Evolutionary conservation across 1,139 yeast genomes (phyloP).

Genomic region (Magnusiomyces paraingens): DNA sequence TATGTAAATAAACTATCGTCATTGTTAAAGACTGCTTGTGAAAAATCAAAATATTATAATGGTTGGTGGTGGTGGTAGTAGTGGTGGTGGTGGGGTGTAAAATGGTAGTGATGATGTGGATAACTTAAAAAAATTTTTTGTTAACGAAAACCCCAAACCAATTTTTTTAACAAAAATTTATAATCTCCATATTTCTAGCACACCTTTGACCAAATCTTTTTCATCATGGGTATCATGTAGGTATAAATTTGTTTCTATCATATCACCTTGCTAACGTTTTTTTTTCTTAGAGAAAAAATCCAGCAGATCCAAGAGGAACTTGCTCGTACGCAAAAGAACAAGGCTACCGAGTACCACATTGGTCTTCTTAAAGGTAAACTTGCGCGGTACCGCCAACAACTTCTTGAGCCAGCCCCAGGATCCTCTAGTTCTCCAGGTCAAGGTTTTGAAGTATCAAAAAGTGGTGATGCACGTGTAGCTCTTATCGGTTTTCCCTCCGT

Average conservation of each 20-base stretch:
- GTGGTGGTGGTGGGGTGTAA: no score
- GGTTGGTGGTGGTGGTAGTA: neutral
- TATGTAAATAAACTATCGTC: conserved; percentile 18
- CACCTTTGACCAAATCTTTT: neutral
- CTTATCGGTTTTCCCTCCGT: conserved; percentile 96
- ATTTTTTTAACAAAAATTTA: neutral
- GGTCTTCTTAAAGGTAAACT: conserved; percentile 91
- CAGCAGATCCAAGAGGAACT: conserved; percentile 89
- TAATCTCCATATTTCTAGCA: neutral
- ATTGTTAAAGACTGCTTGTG: neutral
- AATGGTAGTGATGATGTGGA: neutral
- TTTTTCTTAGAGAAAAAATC: conserved; percentile 53
- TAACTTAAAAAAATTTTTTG: neutral
- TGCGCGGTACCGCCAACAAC: conserved; percentile 88
- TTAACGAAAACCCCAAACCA: neutral
- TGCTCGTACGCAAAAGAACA: conserved; percentile 92
- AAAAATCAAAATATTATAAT: neutral
- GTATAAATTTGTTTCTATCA: neutral
- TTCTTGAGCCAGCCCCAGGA: conserved; percentile 78
- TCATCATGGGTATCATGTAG: conserved; percentile 11
- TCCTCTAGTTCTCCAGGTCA: conserved; percentile 74
- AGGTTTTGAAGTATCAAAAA: conserved; percentile 92
- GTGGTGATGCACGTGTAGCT: conserved; percentile 95
- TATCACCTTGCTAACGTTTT: neutral
- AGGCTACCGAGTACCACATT: conserved; percentile 95